Conservation (phyloP, 768 basidiomycete genomes). For the Mycena alexandri region DNA sequence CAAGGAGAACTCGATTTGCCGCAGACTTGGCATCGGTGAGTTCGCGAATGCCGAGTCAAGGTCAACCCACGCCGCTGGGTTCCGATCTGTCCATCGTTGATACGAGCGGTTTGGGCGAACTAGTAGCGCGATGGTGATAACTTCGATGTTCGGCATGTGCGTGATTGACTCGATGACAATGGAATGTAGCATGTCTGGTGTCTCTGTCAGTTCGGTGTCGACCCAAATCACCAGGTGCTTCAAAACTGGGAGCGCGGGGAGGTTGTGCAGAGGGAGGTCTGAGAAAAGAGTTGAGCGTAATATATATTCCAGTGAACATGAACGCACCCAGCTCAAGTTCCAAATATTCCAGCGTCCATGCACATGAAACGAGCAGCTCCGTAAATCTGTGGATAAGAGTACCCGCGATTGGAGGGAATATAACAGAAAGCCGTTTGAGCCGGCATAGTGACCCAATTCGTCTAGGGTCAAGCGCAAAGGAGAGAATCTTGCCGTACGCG, state of each 20-base stretch:
- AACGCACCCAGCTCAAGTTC: neutral
- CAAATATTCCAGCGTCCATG: neutral
- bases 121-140: neutral
- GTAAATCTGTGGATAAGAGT: neutral
- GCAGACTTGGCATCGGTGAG: neutral
- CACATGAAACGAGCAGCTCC: neutral
- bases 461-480: neutral
- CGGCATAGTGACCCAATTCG: neutral
- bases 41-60: neutral
- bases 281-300: no score
- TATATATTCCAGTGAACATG: no score
- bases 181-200: neutral
- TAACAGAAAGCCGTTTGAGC: neutral
- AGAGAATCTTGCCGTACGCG: neutral
- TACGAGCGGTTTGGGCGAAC: neutral
- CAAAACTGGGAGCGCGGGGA: neutral
- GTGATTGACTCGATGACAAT: no score
- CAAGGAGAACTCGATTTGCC: neutral
- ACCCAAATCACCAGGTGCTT: neutral
- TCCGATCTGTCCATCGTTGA: neutral
- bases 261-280: neutral
- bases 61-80: neutral
- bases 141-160: neutral
- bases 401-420: neutral
- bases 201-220: neutral